These are phyloP conservation scores for Lachancea thermotolerans DNA, from an alignment of 805 yeast species.

Conservation along the genomic window DNA sequence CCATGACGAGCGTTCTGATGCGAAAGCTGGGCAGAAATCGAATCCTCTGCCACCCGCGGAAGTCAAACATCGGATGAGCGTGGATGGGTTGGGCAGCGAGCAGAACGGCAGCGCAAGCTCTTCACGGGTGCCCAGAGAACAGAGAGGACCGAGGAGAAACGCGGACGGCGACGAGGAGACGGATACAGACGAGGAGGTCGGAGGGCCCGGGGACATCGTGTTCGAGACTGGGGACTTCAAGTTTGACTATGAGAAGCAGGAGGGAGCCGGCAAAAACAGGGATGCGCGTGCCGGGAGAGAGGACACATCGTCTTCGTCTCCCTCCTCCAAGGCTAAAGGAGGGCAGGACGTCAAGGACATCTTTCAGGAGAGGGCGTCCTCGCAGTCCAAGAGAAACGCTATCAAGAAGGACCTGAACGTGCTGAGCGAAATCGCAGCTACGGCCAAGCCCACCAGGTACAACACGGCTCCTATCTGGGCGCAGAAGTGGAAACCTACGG, in stretches of 20 bases:
- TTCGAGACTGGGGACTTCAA: conserved; percentile 14
- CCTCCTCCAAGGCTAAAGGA: background rate
- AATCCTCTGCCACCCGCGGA: conserved; percentile 7
- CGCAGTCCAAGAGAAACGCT: conserved; percentile 27
- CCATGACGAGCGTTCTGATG: conserved; percentile 25
- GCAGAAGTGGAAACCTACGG: conserved; percentile 53
- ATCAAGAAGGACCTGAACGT: conserved; percentile 28
- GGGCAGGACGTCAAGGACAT: conserved; percentile 18
- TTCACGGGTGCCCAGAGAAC: background rate
- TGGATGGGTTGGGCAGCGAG: conserved; percentile 1
- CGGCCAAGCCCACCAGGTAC: conserved; percentile 55
- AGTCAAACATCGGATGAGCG: conserved; percentile 4
- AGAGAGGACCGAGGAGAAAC: conserved; percentile 1
- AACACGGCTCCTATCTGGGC: conserved; percentile 78
- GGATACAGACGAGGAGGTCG: conserved; percentile 29
- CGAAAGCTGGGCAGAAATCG: conserved; percentile 8
- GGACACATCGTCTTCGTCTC: conserved; percentile 3
- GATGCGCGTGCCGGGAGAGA: background rate
- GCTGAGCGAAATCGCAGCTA: conserved; percentile 25
- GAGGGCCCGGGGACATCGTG: conserved; percentile 21
- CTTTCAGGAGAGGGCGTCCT: conserved; percentile 28
- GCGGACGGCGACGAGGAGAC: conserved; percentile 24
- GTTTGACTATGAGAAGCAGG: conserved; percentile 31
- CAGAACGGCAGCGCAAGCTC: background rate
- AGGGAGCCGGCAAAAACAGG: conserved; percentile 7